These are phyloP conservation scores for Pleurotus djamor DNA, from an alignment of 768 basidiomycete genomes.

Conservation along the genomic window DNA sequence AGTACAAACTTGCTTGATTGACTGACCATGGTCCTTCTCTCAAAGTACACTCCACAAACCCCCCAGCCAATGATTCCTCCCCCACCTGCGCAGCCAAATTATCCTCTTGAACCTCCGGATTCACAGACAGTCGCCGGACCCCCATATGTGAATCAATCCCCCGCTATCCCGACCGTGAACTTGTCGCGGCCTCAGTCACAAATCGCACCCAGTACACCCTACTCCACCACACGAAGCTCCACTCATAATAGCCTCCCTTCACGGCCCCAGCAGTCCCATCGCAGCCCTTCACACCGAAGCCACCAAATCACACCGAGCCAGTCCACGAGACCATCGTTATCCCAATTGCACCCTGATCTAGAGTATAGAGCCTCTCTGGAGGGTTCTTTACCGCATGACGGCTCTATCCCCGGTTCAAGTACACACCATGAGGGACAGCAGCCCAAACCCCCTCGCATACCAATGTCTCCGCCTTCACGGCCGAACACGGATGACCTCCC, in stretches of 20 bases:
- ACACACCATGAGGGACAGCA: neutral
- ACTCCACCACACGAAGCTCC: conserved; percentile 2
- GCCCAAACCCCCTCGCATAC: neutral
- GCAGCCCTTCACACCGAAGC: neutral
- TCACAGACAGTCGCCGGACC: neutral
- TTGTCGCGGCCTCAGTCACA: neutral
- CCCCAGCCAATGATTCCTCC: conserved; percentile 22
- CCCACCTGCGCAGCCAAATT: neutral
- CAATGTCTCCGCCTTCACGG: neutral
- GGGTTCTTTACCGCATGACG: too few species aligned
- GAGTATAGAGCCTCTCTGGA: too few species aligned
- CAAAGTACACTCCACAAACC: conserved; percentile 22
- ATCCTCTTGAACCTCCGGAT: neutral
- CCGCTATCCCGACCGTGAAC: neutral
- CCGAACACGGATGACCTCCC: neutral
- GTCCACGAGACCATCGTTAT: neutral
- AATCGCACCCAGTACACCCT: neutral
- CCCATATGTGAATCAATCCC: neutral
- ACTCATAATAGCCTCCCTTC: neutral
- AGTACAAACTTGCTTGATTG: neutral
- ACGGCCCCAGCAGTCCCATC: neutral
- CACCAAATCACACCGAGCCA: neutral
- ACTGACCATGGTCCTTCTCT: neutral
- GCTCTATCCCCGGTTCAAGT: too few species aligned
- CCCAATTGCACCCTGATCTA: neutral